These are phyloP conservation scores for Bisporella sp. DNA, from an alignment of 2,329 filamentous ascomycete species.

Conservation along the genomic window DNA sequence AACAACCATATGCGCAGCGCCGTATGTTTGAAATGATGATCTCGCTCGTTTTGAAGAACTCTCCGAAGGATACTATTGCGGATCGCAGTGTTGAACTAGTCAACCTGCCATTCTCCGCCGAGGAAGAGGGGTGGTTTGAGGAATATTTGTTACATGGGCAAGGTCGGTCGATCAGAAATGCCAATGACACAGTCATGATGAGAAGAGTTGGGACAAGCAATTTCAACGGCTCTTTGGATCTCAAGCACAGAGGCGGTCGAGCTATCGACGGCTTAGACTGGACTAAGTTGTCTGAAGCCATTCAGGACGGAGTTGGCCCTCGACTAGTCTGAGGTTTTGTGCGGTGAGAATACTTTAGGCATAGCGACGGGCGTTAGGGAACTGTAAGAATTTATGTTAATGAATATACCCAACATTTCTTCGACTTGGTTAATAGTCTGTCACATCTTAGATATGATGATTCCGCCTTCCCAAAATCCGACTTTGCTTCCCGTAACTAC, in stretches of 20 bases:
- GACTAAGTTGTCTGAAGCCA: constrained; percentile 19
- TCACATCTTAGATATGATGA: no score
- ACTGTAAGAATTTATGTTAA: no score
- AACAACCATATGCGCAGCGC: constrained; percentile 54
- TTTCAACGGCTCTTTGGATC: constrained; percentile 39
- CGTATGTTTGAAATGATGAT: constrained; percentile 63
- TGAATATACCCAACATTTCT: no score
- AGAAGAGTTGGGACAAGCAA: constrained; percentile 63
- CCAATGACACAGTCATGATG: constrained; percentile 69
- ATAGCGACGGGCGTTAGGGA: neutral
- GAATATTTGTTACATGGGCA: constrained; percentile 58
- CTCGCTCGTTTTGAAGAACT: constrained; percentile 43
- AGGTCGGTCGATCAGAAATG: constrained; percentile 55
- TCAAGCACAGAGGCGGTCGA: constrained; percentile 27
- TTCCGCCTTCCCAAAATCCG: no score
- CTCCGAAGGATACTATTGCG: constrained; percentile 35
- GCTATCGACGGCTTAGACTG: constrained; percentile 24
- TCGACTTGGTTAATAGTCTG: no score
- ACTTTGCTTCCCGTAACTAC: no score
- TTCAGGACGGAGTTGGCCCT: constrained; percentile 25
- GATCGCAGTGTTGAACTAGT: constrained; percentile 61
- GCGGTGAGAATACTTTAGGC: neutral
- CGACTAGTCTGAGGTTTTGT: constrained; percentile 1
- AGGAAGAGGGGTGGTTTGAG: constrained; percentile 71
- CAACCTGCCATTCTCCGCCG: constrained; percentile 60